Percentiles rank a stretch among this genome's conserved stretches.
phyloP scores from a whole-genome alignment of 1,284 basidiomycete species.

The Heterobasidion irregulare region DNA sequence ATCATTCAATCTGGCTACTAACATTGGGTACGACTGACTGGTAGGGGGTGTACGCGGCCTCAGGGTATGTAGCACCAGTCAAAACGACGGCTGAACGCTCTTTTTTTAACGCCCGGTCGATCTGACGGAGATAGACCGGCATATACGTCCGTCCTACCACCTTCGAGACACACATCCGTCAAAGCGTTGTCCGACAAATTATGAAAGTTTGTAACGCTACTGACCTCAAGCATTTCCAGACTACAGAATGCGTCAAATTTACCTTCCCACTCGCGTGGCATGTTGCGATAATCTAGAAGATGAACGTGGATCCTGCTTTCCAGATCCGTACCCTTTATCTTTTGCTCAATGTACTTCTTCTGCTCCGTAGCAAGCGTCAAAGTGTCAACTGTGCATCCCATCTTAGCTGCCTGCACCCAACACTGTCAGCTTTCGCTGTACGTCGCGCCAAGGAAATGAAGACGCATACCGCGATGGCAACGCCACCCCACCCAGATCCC shows the following conservation, averaged over 20 bases:
- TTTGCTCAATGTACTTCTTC: conserved; percentile 77
- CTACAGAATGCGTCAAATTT: conserved; percentile 84
- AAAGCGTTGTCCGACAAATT: conserved; percentile 13
- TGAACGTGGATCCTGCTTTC: conserved; percentile 71
- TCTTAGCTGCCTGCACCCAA: conserved; percentile 54
- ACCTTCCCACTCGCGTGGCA: conserved; percentile 68
- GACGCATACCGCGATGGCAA: conserved; percentile 71
- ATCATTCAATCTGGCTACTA: not conserved
- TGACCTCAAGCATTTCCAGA: conserved; percentile 80
- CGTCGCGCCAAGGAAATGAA: not conserved
- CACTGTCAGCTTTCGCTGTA: conserved; percentile 27
- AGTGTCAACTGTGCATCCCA: conserved; percentile 81
- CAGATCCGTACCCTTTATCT: conserved; percentile 67
- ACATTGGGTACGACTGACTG: conserved; percentile 36
- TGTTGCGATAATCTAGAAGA: conserved; percentile 80
- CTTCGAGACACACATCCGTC: conserved; percentile 11
- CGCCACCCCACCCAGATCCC: conserved; percentile 87
- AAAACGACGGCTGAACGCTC: conserved; percentile 64
- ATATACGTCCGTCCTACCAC: conserved; percentile 56
- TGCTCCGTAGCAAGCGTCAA: conserved; percentile 84
- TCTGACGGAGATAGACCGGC: not conserved
- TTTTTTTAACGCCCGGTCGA: conserved; percentile 75
- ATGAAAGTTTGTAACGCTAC: conserved; percentile 16
- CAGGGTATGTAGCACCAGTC: conserved; percentile 80
- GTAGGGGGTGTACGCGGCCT: conserved; percentile 59